Conservation (phyloP, 306 rosid genomes). For the Malus asiatica region DNA sequence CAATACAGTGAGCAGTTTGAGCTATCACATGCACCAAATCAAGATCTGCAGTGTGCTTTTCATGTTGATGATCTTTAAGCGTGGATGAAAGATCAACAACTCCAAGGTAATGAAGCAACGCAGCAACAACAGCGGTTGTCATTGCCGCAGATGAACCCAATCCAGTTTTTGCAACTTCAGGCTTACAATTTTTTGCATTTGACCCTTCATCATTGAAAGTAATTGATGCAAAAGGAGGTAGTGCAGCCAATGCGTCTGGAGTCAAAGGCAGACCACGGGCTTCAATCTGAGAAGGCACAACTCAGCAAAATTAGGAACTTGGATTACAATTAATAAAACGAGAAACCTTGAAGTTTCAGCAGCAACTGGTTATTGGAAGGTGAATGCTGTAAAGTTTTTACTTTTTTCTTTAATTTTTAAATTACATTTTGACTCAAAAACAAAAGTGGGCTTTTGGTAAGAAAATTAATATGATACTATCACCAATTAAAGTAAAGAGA, state of each 20-base stretch:
- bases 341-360: neutral
- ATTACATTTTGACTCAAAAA: neutral
- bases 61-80: slow-evolving; percentile 25
- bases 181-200: slow-evolving; percentile 52
- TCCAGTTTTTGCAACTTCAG: slow-evolving; percentile 99
- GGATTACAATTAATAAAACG: neutral
- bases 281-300: slow-evolving; percentile 57
- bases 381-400: neutral
- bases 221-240: slow-evolving; percentile 80
- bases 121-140: slow-evolving; percentile 97
- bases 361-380: neutral
- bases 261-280: slow-evolving; percentile 70
- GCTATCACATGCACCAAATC: slow-evolving; percentile 84
- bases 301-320: slow-evolving; percentile 14
- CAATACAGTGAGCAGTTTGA: slow-evolving; percentile 93
- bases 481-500: neutral
- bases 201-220: slow-evolving; percentile 70
- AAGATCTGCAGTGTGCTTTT: slow-evolving; percentile 41
- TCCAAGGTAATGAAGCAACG: slow-evolving; percentile 85
- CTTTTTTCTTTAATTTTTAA: no score
- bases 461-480: neutral
- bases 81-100: slow-evolving; percentile 54
- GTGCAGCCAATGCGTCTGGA: slow-evolving; percentile 72
- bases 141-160: slow-evolving; percentile 97
- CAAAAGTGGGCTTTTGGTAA: neutral